Base-by-base conservation (phyloP, 768 basidiomycete species). In the Leccinum subgranulosum region DNA sequence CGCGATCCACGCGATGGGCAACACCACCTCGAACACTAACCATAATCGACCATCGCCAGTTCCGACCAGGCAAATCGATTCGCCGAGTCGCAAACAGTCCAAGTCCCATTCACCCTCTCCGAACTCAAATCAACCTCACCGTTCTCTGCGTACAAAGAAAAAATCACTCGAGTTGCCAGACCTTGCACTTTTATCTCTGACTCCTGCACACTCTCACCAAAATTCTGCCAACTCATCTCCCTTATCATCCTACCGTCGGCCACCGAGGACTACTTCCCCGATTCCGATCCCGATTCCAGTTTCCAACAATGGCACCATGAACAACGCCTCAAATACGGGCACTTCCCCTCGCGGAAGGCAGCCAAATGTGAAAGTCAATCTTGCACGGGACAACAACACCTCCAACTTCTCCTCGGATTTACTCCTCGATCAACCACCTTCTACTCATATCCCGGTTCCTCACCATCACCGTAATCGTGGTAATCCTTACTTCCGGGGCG, bases 81-180 rank as follows among this genome's bases (percentile, higher is more conserved):
- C 63, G 31, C 49, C 57, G 4, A 46, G 57, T 28, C 63, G 58
- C 54, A 65, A 33, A 54, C 61, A 64, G 31, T 31, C 55, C 33
- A 62, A 54, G 43, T 64, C 73, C 11, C 66, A 65, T 58, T 79
- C 78, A 3, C 72, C 73, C 34, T 77, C 79, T 39, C 78, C 81
- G 1, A 69, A 69, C 45, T 67, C 71, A 49, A 72, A 73, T 57
- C 71, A 73, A 66, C 77, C 84, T 1, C 86, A 88, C 69, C 76
- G 77, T 31, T 86, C 87, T 46, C 73, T 89, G 57, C 78, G 85
- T 41, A 76, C 77, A 21, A 89, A 86, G 78, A 88, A 87, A 73
- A 83, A 79, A 67, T 87, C 86, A 0, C 82, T 91, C 19, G 87
- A 91, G 68, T 78, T 91, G 25, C 88, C 88, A 53, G 88, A 90